Evolutionary conservation across 2,329 filamentous ascomycete species (phyloP).

Genomic region (Botrytis byssoidea): DNA sequence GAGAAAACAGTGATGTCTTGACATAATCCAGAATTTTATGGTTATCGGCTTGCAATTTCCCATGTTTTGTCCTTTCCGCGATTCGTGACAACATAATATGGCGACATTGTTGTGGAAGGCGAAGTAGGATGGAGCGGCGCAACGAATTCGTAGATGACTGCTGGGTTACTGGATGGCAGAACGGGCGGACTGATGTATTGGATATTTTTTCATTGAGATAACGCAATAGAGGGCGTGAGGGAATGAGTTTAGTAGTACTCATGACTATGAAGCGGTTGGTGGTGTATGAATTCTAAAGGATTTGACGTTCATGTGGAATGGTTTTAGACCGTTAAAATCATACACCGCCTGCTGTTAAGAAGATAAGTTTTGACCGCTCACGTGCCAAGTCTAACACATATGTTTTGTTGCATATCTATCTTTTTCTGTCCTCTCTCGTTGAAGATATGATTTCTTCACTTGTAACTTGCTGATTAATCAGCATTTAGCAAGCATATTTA

Average conservation of each 20-base stretch:
- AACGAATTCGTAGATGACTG: background rate
- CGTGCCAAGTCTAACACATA: background rate
- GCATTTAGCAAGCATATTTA: background rate
- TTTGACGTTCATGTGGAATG: background rate
- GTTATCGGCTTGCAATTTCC: background rate
- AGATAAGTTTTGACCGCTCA: background rate
- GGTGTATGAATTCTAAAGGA: background rate
- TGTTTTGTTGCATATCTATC: background rate
- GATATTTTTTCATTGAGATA: background rate
- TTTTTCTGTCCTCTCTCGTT: background rate
- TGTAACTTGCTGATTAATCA: background rate
- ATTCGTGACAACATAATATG: background rate
- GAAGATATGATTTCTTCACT: background rate
- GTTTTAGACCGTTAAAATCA: background rate
- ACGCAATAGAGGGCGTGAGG: background rate
- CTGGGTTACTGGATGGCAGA: background rate
- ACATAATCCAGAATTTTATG: slow-evolving; percentile 1
- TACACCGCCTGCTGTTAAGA: background rate
- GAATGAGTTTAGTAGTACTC: slow-evolving; percentile 5
- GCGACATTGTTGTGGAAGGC: slow-evolving; percentile 12
- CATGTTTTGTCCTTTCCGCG: background rate
- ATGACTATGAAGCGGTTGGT: background rate
- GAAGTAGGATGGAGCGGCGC: background rate
- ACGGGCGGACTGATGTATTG: background rate
- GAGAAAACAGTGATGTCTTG: background rate